Base-by-base conservation (phyloP, 228 moss, liverwort and hornwort species). In the Sphagnum fallax region DNA sequence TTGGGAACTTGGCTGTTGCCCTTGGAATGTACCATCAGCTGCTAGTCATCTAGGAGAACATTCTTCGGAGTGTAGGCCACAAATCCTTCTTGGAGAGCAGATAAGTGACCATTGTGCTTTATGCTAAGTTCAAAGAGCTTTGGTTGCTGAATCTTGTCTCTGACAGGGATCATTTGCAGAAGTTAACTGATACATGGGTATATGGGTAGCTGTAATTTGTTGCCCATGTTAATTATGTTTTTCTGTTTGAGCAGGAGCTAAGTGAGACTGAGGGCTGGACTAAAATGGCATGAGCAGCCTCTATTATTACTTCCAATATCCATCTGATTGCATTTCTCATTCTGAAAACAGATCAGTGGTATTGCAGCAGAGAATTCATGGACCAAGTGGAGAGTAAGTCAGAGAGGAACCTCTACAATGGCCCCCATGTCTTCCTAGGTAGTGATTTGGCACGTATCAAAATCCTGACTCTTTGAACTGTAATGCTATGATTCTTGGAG, bases 1-100 rank as follows among this genome's bases (percentile, higher is more conserved):
- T 61, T 96, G 96, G 96, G 96, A 91, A 70, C 88, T 96, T 50
- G 91, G 88, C 64, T 91, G 88, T 11, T 89, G 93, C 81, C 86
- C 87, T 60, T 93, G 96, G 96, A 89, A 88, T 78, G 79, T 86
- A 76, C 75, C 89, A 86, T 79, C 87, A n/a, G 86, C 74, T 79
- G 92, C 78, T 55, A 90, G 89, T 76, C 84, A 91, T 77, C 75
- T 92, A 65, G 91, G 88, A 69, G 92, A 89, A 67, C 81, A 92
- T 48, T 66, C 77, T 47, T 69, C 85, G 52, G 91, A 92, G 72
- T 95, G 83, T 84, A 92, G 95, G 82, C 89, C 82, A 49, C 78
- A 90, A 67, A 83, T 78, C 66, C 78, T 80, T 58, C 83, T 90
- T 62, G 87, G 82, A 63, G 90, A 95, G 65, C 91, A 90, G 83